Base-by-base conservation (phyloP, 176 grass and related monocot genomes). In the Melocanna baccifera region DNA sequence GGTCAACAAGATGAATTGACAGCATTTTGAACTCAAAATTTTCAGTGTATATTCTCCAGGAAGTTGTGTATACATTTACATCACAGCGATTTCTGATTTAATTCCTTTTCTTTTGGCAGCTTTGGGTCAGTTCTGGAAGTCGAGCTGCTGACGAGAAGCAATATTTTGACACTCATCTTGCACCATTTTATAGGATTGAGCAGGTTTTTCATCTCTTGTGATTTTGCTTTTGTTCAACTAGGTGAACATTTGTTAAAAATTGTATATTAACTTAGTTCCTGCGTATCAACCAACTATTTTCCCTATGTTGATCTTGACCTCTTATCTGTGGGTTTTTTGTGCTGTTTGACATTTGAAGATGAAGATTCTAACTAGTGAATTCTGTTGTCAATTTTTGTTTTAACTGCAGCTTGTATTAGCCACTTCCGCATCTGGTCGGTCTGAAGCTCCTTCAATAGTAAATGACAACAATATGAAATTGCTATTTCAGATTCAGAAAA, bases 171-270 rank as follows among this genome's bases (percentile, higher is more conserved):
- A 92, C 65, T 34, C 87, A 99, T 78, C 96, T 99, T 47, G 89
- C 91, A 80, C 96, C 96, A 81, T 99, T 99, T 93, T 99, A 96
- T 86, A 91, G 96, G 88, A 99, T 99, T 68, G 96, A 96, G 85
- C 93, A 99, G 96, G 96, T 95, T 12, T 78, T 74, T 46, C 55
- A 69, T 61, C 73, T 62, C 69, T 69, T 51, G 6, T 66, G 48
- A 48, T 23, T n/a, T 79, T 68, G 19, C 52, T 81, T 88, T 22
- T 84, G 34, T 69, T 62, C 55, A 90, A 66, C 34, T 62, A 70
- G 26, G 4, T 47, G 36, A 77, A 65, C 10, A n/a, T 36, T 69
- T 81, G 32, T 81, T 75, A 45, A 71, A 79, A 10, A 74, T 59
- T 81, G 51, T 62, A 75, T 77, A 77, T 62, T 76, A 34, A 37